Base-by-base conservation (phyloP, 768 basidiomycete genomes). In the Pleurotus giganteus region DNA sequence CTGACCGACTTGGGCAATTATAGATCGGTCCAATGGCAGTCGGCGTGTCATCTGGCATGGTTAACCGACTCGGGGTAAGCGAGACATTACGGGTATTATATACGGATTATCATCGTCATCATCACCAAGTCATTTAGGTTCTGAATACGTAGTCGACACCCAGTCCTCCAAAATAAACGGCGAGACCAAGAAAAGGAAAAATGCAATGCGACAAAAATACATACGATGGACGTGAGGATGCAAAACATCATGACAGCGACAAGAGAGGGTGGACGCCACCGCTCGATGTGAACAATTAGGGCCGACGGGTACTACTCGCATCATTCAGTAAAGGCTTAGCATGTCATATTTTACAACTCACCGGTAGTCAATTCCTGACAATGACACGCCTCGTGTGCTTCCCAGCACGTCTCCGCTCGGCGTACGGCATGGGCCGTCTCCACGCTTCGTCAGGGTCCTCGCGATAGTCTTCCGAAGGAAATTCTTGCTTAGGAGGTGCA, bases 361-460 rank as follows among this genome's bases (percentile, higher is more conserved):
- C 43, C 23, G 46, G 46, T 11, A 47, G 13, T 28, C 26, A 31
- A 62, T 70, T 71, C 64, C 80, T 71, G 56, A 86, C 82, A 58
- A 90, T 82, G 29, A 90, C 83, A 51, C 89, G 80, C 63, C 76
- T 78, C 21, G 89, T 91, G 65, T 91, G 89, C 66, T 91, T 91
- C 47, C 89, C 89, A 49, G 89, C 89, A 54, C 89, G 76, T 53
- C 89, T 74, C 21, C 89, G 82, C 66, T 89, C 88, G 36, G 81
- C 79, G 62, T 86, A 84, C 19, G 89, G 88, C 68, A 84, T 89
- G 0, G 88, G 86, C 41, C 80, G 72, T 27, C 83, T 74, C 88
- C 88, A 90, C 24, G 84, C 72, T 58, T 90, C 87, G 64, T 89
- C 88, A 23, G 76, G 65, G 53, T 86, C 84, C 55, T 80, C 78